Percentiles rank a stretch among this genome's conserved stretches.
Conservation (phyloP, 352 stramenopile genomes). For the Phytopythium kandeliae region DNA sequence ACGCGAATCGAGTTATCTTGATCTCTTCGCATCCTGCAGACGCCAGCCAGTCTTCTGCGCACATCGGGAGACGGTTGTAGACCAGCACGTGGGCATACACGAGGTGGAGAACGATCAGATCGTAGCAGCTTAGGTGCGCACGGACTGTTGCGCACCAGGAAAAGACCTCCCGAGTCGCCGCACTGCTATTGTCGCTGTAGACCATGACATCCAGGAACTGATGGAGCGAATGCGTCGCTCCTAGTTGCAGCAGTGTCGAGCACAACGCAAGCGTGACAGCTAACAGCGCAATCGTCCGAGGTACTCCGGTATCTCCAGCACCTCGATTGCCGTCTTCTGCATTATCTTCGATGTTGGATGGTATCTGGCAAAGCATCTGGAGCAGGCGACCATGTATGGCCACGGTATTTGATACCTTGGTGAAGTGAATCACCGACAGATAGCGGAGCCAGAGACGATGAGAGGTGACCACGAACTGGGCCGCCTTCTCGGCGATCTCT, state of each 20-base stretch:
- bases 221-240: constrained; percentile 9
- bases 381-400: constrained; percentile 29
- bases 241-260: constrained; percentile 23
- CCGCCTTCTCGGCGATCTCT: constrained; percentile 29
- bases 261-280: constrained; percentile 30
- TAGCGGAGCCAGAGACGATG: constrained; percentile 37
- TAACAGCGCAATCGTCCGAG: constrained; percentile 13
- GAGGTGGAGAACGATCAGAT: constrained; percentile 1
- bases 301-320: background rate
- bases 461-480: constrained; percentile 35
- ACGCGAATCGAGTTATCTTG: background rate
- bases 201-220: constrained; percentile 3
- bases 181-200: background rate
- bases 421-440: constrained; percentile 30
- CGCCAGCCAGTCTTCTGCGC: constrained; percentile 3
- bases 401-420: constrained; percentile 22
- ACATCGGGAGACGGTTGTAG: background rate
- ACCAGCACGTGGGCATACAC: constrained; percentile 2
- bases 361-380: constrained; percentile 11
- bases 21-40: background rate
- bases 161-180: background rate
- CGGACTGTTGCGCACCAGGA: constrained; percentile 1
- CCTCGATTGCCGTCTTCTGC: background rate
- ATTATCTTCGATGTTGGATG: background rate
- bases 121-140: background rate